Percentiles rank a stretch among this genome's conserved stretches.
Conservation (phyloP, 2,329 filamentous ascomycete species). For the Fusarium oxysporum region DNA sequence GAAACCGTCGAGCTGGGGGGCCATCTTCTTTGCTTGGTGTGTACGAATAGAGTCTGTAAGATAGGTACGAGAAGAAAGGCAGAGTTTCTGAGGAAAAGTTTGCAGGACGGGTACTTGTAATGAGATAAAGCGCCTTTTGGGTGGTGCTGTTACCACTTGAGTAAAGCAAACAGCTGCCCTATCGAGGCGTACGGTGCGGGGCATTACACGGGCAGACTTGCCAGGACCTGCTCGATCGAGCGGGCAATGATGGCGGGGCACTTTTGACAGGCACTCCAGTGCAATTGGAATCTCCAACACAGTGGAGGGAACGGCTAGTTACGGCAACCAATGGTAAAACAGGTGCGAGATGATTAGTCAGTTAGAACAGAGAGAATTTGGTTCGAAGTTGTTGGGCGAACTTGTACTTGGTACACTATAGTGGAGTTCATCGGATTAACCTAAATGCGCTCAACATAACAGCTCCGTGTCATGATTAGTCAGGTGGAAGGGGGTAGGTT, state of each 20-base stretch:
- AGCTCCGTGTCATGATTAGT: slow-evolving; percentile 26
- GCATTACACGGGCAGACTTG: slow-evolving; percentile 52
- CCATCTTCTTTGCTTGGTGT: slow-evolving; percentile 81
- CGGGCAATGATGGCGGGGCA: slow-evolving; percentile 46
- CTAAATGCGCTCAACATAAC: not conserved
- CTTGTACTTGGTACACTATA: not conserved
- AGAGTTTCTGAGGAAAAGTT: slow-evolving; percentile 26
- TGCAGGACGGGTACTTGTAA: slow-evolving; percentile 35
- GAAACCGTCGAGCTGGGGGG: slow-evolving; percentile 88
- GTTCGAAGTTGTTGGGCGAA: slow-evolving; percentile 4
- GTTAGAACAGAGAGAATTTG: slow-evolving; percentile 11
- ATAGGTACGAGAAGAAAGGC: slow-evolving; percentile 55
- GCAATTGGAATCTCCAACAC: slow-evolving; percentile 9
- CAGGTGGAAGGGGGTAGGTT: slow-evolving; percentile 7
- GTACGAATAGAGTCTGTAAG: slow-evolving; percentile 64
- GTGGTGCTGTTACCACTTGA: slow-evolving; percentile 38
- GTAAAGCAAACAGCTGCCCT: slow-evolving; percentile 45
- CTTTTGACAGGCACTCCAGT: slow-evolving; percentile 8
- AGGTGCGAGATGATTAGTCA: slow-evolving; percentile 41
- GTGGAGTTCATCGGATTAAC: slow-evolving; percentile 28
- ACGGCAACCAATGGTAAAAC: slow-evolving; percentile 46
- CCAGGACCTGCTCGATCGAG: slow-evolving; percentile 44
- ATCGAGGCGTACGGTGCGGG: slow-evolving; percentile 58
- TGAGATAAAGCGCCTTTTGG: slow-evolving; percentile 43
- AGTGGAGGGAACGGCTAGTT: slow-evolving; percentile 41